Percentiles rank a stretch among this genome's conserved stretches.
These are phyloP conservation scores for Kazachstania sp. DNA, from an alignment of 1,139 yeast genomes.

Conservation along the genomic window DNA sequence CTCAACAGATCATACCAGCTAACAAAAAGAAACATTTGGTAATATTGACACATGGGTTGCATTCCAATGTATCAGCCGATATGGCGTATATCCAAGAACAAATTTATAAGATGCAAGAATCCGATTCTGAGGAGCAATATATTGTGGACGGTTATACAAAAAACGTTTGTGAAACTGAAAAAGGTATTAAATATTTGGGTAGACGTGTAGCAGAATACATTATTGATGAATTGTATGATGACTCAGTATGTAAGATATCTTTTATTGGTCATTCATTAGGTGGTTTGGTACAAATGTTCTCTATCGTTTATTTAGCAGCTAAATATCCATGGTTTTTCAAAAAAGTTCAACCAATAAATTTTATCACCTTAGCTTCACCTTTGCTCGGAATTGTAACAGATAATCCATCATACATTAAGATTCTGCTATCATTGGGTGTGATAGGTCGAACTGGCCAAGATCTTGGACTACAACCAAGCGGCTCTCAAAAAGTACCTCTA, in stretches of 20 bases:
- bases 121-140: slow-evolving; percentile 45
- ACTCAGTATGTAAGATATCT: slow-evolving; percentile 54
- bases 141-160: slow-evolving; percentile 79
- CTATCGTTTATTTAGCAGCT: slow-evolving; percentile 69
- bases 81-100: slow-evolving; percentile 79
- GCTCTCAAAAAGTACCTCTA: slow-evolving; percentile 44
- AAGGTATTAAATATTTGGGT: slow-evolving; percentile 85
- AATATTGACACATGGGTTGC: slow-evolving; percentile 76
- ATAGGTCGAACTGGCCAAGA: slow-evolving; percentile 95
- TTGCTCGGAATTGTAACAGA: slow-evolving; percentile 76
- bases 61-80: slow-evolving; percentile 84
- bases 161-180: slow-evolving; percentile 82
- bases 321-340: slow-evolving; percentile 69
- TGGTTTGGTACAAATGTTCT: slow-evolving; percentile 84
- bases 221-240: slow-evolving; percentile 46
- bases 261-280: slow-evolving; percentile 92
- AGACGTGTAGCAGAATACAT: slow-evolving; percentile 73
- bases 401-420: slow-evolving; percentile 79
- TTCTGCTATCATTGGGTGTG: slow-evolving; percentile 80
- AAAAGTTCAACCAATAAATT: slow-evolving; percentile 65
- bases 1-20: slow-evolving; percentile 35
- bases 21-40: slow-evolving; percentile 21
- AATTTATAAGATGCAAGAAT: slow-evolving; percentile 45
- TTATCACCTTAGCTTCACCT: slow-evolving; percentile 82
- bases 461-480: slow-evolving; percentile 48